Base-by-base conservation (phyloP, 805 yeast species). In the Zygotorulaspora danielsina region DNA sequence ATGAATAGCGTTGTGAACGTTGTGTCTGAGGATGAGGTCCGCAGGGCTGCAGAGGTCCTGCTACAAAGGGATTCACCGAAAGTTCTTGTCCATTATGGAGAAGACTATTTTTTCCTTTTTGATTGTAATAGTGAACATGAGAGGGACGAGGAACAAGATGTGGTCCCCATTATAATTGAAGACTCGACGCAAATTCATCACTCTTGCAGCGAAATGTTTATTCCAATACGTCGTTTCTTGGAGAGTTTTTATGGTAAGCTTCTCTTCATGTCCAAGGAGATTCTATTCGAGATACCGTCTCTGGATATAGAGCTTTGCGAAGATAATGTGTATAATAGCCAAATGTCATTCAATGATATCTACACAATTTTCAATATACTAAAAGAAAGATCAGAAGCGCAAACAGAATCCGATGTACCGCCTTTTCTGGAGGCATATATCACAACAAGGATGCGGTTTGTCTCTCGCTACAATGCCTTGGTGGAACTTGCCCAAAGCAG, bases 401-500 rank as follows among this genome's bases (percentile, higher is more conserved):
- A 51, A 19, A 28, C 38, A 8, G 64, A 59, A 36, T 7, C 31
- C 4, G 36, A 53, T 24, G 44, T 54, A 3, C 61, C 61, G 2
- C 20, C 30, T 1, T 40, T 39, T 24, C 22, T 63, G 24, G 45
- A 43, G 10, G 53, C 47, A 5, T 36, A 34, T 7, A 41, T 61
- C 2, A 37, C 34, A 3, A 42, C 52, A 12, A 53, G 55, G 26
- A 54, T 53, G 10, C 49, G 67, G 18, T 63, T 63, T 51, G 61
- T 61, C 1, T 50, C 59, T 2, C 54, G 67, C 13, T 63, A 56
- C 38, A 63, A 63, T 33, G 50, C 59, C 1, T 36, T 63, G 19
- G 66, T 63, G 1, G 67, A 63, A 36, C 28, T 61, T 21, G 54
- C 64, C 5, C 63, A 60, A 25, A 57, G 58, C 31, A 38, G 45